A percentile compares a stretch with the other conserved stretches of the same genome.
Evolutionary conservation across 2,329 filamentous ascomycete genomes (phyloP).

Genomic region (Fusarium musae): DNA sequence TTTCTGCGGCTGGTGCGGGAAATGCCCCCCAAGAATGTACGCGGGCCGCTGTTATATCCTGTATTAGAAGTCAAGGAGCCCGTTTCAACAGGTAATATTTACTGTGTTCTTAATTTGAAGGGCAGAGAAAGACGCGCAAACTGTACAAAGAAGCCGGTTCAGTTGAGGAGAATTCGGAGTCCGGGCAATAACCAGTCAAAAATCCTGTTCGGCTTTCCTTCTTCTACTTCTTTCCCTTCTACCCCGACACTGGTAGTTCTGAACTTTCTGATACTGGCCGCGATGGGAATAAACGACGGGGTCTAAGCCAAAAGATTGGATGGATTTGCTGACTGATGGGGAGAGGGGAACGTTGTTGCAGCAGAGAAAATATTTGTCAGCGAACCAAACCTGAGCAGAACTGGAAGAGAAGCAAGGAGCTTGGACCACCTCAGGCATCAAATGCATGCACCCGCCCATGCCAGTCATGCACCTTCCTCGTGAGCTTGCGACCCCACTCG

Average conservation of each 20-base stretch:
- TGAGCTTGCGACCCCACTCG: slow-evolving; percentile 14
- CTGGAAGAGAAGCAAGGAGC: slow-evolving; percentile 15
- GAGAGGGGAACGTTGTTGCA: slow-evolving; percentile 36
- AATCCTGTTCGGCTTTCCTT: background rate
- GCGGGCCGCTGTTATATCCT: background rate
- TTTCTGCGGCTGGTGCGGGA: slow-evolving; percentile 8
- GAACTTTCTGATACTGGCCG: slow-evolving; percentile 13
- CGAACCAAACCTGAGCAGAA: slow-evolving; percentile 18
- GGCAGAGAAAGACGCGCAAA: slow-evolving; percentile 23
- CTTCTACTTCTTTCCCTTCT: background rate
- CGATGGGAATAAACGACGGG: slow-evolving; percentile 30
- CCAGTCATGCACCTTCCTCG: slow-evolving; percentile 1
- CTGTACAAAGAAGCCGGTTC: background rate
- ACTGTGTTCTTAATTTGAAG: slow-evolving; percentile 23
- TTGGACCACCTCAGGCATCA: slow-evolving; percentile 23
- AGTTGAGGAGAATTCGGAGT: background rate
- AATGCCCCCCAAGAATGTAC: background rate
- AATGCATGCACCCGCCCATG: background rate
- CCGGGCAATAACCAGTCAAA: background rate
- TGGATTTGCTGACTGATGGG: slow-evolving; percentile 35
- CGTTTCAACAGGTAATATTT: slow-evolving; percentile 11
- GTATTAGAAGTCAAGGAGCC: background rate
- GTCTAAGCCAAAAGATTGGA: slow-evolving; percentile 15
- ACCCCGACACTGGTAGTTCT: background rate
- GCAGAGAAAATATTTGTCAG: slow-evolving; percentile 44